Percentiles rank a stretch among this genome's conserved stretches.
Conservation (phyloP, 805 yeast genomes). For the Spencermartinsiella europaea region DNA sequence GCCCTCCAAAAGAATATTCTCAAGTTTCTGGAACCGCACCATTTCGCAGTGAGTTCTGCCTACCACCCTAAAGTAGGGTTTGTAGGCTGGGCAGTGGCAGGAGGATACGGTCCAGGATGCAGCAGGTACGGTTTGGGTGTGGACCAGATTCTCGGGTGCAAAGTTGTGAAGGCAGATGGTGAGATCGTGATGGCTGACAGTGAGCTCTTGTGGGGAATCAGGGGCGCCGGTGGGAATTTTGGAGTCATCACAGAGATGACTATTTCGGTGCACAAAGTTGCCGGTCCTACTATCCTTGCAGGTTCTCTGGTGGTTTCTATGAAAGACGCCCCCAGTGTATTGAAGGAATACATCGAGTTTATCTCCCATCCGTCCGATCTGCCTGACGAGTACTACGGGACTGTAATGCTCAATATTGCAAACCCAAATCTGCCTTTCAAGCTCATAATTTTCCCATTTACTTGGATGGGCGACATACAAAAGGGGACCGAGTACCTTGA, state of each 20-base stretch:
- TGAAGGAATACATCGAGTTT: not conserved
- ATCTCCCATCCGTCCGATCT: not conserved
- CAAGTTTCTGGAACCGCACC: not conserved
- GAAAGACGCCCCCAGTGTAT: not conserved
- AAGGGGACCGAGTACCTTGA: not conserved
- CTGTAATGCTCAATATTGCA: not conserved
- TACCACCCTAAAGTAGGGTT: not conserved
- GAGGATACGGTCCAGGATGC: not conserved
- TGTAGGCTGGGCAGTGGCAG: not conserved
- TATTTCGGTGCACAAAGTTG: not conserved
- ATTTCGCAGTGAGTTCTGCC: not conserved
- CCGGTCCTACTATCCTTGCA: not conserved
- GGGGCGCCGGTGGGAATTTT: not conserved
- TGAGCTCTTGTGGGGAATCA: conserved; percentile 1
- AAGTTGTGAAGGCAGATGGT: not conserved
- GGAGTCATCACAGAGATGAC: not conserved
- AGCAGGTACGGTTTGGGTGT: not conserved
- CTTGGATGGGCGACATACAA: not conserved
- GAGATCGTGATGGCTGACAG: not conserved
- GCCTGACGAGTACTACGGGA: not conserved
- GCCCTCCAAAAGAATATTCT: not conserved
- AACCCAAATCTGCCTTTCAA: not conserved
- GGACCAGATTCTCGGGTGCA: not conserved
- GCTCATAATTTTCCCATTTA: not conserved
- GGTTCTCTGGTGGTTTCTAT: not conserved